Percentiles rank a stretch among this genome's conserved stretches.
These are phyloP conservation scores for Coniella lustricola DNA, from an alignment of 2,329 filamentous ascomycete genomes.

Conservation along the genomic window DNA sequence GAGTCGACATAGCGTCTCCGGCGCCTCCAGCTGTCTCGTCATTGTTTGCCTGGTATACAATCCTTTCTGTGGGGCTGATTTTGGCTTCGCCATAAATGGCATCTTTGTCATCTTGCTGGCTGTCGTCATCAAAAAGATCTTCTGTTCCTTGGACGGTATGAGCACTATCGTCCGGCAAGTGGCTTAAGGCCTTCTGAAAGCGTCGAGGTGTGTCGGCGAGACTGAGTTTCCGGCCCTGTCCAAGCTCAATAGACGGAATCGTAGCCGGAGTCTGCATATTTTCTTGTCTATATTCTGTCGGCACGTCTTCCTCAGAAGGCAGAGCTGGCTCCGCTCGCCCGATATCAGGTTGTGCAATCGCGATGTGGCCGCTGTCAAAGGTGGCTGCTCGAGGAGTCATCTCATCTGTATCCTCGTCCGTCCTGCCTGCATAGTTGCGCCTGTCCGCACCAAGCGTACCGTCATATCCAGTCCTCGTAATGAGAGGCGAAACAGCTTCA, in stretches of 20 bases:
- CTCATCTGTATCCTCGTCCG: no score
- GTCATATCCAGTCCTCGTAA: no score
- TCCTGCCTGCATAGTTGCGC: no score
- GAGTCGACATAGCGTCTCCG: conserved; percentile 5
- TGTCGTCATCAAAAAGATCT: conserved; percentile 25
- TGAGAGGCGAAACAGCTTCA: no score
- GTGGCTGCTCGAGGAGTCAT: no score
- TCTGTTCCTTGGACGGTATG: conserved; percentile 30
- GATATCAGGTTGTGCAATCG: not conserved
- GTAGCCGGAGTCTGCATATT: not conserved
- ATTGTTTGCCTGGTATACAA: conserved; percentile 4
- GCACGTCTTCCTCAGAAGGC: not conserved
- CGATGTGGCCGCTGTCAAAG: no score
- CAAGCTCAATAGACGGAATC: not conserved
- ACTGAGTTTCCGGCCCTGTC: not conserved
- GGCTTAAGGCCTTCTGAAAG: not conserved
- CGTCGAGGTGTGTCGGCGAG: not conserved
- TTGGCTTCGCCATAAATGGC: conserved; percentile 5
- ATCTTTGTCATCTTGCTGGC: conserved; percentile 9
- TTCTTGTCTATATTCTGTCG: not conserved
- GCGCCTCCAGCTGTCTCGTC: conserved; percentile 2
- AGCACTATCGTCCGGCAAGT: conserved; percentile 17
- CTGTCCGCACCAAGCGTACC: no score
- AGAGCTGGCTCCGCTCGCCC: not conserved
- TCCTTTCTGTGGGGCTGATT: conserved; percentile 2